phyloP scores from a whole-genome alignment of 805 yeast genomes.

The Vanderwaltozyma verrucispora region DNA sequence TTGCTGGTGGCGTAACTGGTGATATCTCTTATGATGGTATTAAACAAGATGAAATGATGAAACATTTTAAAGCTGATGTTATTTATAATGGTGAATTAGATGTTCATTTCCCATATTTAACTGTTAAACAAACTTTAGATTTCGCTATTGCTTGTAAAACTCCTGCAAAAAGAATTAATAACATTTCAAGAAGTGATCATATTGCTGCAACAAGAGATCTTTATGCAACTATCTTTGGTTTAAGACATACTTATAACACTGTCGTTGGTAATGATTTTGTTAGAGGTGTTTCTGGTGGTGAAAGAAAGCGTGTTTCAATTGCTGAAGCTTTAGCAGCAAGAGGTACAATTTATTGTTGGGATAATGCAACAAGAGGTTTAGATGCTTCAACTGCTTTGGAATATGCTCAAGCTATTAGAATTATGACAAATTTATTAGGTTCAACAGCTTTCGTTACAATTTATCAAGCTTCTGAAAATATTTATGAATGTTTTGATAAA shows the following conservation, averaged over 20 bases:
- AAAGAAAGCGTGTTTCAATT: slow-evolving; percentile 60
- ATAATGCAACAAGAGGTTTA: slow-evolving; percentile 69
- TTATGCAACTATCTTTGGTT: slow-evolving; percentile 40
- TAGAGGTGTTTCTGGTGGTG: slow-evolving; percentile 66
- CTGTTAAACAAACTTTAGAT: slow-evolving; percentile 47
- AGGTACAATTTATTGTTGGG: slow-evolving; percentile 53
- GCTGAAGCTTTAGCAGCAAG: slow-evolving; percentile 47
- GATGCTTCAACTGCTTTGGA: slow-evolving; percentile 71
- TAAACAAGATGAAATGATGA: slow-evolving; percentile 26
- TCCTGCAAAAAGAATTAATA: slow-evolving; percentile 44
- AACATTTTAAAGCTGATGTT: slow-evolving; percentile 47
- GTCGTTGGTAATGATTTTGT: slow-evolving; percentile 59
- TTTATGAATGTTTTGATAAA: slow-evolving; percentile 44
- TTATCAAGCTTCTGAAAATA: slow-evolving; percentile 50
- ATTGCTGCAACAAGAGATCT: slow-evolving; percentile 31
- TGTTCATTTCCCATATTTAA: slow-evolving; percentile 49
- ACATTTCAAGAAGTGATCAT: slow-evolving; percentile 33
- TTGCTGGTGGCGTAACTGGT: slow-evolving; percentile 41
- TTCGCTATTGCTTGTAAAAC: slow-evolving; percentile 46
- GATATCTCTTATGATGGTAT: slow-evolving; percentile 53
- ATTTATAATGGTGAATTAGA: slow-evolving; percentile 57
- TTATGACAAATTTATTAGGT: slow-evolving; percentile 39
- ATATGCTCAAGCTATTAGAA: slow-evolving; percentile 49
- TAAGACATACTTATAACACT: slow-evolving; percentile 50
- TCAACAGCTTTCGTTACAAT: slow-evolving; percentile 50